These are phyloP conservation scores for Mycena rosella DNA, from an alignment of 768 basidiomycete species.

Conservation along the genomic window DNA sequence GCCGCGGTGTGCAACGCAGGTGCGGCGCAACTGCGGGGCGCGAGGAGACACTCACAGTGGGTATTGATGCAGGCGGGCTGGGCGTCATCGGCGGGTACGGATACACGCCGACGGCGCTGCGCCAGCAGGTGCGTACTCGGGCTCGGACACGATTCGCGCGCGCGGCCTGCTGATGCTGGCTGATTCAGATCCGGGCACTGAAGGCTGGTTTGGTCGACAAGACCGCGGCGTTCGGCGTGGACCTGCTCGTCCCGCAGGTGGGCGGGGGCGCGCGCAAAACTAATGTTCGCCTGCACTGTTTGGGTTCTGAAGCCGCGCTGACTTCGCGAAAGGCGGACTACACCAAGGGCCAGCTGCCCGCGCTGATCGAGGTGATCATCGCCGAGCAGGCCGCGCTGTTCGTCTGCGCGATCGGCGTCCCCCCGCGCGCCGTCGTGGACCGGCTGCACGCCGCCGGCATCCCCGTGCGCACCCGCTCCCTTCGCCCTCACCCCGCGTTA, in stretches of 20 bases:
- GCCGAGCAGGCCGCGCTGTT: conserved; percentile 91
- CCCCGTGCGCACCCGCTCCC: conserved; percentile 45
- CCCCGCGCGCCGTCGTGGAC: conserved; percentile 84
- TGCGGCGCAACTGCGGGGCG: neutral
- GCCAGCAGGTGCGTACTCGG: conserved; percentile 70
- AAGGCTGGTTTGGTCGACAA: conserved; percentile 81
- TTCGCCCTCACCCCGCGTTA: neutral
- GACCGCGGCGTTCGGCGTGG: conserved; percentile 90
- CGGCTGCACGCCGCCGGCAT: conserved; percentile 87
- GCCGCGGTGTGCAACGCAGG: conserved; percentile 96
- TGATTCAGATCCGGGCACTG: conserved; percentile 72
- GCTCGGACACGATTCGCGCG: neutral
- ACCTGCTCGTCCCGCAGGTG: conserved; percentile 89
- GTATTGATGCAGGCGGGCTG: conserved; percentile 74
- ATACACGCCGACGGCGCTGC: conserved; percentile 85
- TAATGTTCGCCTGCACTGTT: conserved; percentile 64
- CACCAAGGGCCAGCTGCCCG: conserved; percentile 86
- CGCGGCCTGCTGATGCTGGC: no score
- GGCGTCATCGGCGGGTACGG: conserved; percentile 94
- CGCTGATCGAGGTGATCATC: conserved; percentile 91
- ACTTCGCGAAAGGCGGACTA: conserved; percentile 73
- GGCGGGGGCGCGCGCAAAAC: conserved; percentile 92
- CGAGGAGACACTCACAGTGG: no score
- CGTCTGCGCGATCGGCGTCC: conserved; percentile 92
- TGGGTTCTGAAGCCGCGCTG: neutral